Conservation (phyloP, 129 eudicot genomes). For the Calendula officinalis region DNA sequence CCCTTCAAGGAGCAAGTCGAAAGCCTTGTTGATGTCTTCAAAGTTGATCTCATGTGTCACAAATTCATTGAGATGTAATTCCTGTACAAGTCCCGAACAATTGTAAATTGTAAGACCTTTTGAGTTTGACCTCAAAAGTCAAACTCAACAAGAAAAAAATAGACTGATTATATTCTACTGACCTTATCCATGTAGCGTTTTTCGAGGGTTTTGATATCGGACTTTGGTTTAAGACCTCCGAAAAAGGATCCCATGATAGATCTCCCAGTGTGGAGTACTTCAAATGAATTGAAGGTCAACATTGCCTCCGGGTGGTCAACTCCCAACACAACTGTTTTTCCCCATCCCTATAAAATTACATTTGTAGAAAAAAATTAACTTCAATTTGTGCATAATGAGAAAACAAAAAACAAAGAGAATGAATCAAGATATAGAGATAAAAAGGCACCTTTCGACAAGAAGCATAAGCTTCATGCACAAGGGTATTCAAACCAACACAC, state of each 20-base stretch:
- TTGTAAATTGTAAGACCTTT: neutral
- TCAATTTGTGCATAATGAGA: neutral
- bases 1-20: slow-evolving; percentile 58
- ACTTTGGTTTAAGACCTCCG: slow-evolving; percentile 78
- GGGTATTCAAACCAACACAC: slow-evolving; percentile 68
- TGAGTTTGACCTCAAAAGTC: slow-evolving; percentile 15
- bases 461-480: slow-evolving; percentile 81
- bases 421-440: slow-evolving; percentile 1
- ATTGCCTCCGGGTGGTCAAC: slow-evolving; percentile 56
- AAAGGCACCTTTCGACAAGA: slow-evolving; percentile 67
- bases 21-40: slow-evolving; percentile 71
- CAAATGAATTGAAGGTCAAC: slow-evolving; percentile 47
- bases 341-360: slow-evolving; percentile 70
- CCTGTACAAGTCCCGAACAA: neutral
- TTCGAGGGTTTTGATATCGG: slow-evolving; percentile 55
- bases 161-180: neutral
- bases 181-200: slow-evolving; percentile 73
- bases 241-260: slow-evolving; percentile 53
- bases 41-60: slow-evolving; percentile 71
- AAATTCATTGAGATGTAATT: slow-evolving; percentile 48
- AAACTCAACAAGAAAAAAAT: neutral
- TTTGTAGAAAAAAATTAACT: neutral
- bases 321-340: slow-evolving; percentile 70
- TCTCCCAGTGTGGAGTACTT: slow-evolving; percentile 50
- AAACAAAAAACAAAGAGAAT: neutral